Percentiles rank a stretch among this genome's conserved stretches.
phyloP scores from a whole-genome alignment of 768 basidiomycete species.

The Boletus eberwhitei region DNA sequence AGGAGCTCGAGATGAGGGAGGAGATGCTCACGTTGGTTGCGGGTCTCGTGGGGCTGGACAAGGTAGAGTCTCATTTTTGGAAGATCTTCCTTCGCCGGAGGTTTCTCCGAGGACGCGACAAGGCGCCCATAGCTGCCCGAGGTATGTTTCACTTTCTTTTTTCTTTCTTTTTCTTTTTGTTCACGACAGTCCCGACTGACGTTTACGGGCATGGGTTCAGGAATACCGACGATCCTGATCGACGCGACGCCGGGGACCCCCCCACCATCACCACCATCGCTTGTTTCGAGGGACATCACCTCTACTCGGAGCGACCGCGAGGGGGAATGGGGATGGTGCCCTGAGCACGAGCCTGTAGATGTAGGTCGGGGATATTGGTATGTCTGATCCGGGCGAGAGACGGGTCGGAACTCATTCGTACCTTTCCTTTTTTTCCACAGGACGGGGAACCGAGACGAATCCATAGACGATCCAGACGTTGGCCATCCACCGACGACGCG shows the following conservation, averaged over 20 bases:
- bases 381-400: neutral
- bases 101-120: constrained; percentile 52
- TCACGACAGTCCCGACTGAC: no score
- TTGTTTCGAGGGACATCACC: constrained; percentile 53
- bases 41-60: constrained; percentile 82
- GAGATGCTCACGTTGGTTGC: constrained; percentile 77
- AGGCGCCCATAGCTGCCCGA: constrained; percentile 30
- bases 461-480: neutral
- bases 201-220: constrained; percentile 30
- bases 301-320: constrained; percentile 27
- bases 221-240: constrained; percentile 71
- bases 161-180: neutral
- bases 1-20: constrained; percentile 74
- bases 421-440: neutral
- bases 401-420: neutral
- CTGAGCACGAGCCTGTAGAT: constrained; percentile 3
- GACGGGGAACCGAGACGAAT: neutral
- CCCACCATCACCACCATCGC: constrained; percentile 30
- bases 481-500: neutral
- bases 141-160: neutral
- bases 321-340: neutral
- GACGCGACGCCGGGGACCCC: constrained; percentile 26
- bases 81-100: constrained; percentile 71
- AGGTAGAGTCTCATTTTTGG: constrained; percentile 74
- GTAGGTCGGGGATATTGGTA: neutral